Evolutionary conservation across 768 basidiomycete species (phyloP), one percentile per base, ranked within the genome.

Genomic region (Termitomyces sp.): DNA sequence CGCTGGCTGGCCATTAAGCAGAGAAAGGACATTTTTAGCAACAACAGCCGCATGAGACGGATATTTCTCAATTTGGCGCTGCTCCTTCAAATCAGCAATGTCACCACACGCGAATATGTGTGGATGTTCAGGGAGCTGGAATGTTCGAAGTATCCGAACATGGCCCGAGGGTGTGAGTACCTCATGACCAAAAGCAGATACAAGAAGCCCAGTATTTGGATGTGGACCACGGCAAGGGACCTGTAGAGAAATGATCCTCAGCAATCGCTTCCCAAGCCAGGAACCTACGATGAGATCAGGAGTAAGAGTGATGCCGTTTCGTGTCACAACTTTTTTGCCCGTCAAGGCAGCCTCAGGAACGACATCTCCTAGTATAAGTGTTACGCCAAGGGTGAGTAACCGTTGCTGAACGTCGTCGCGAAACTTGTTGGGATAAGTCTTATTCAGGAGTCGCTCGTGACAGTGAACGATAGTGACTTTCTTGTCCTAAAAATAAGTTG

Each of bases 101-200:
- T 90, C 88, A 0, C 88, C 88, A 2, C 71, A 75, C 0, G 87
- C 89, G 57, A 85, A 88, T 10, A 90, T 80, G 55, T 75, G 75
- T 0, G 80, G 71, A 65, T 85, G 70, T 0, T 68, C 70, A 7
- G 61, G 63, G 2, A 90, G 67, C 62, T 87, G 85, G 41, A 90
- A 74, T 0, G 84, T 86, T 3, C 83, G 75, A 26, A 69, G 65
- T 13, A 89, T 77, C 58, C 79, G 81, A 55, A 88, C 78, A 46
- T 62, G 70, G 57, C 69, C 82, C 64, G 61, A 58, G 32, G 48
- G 64, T n/a, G 62, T 73, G 5, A 88, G 77, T 12, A 66, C 65
- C 36, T 63, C 67, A 1, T 65, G 58, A 0, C 72, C 74, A 7
- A 80, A 72, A 10, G 81, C 76, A 14, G 69, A 57, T 18, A 54